phyloP scores from a whole-genome alignment of 345 rosid species.

The Murraya paniculata region DNA sequence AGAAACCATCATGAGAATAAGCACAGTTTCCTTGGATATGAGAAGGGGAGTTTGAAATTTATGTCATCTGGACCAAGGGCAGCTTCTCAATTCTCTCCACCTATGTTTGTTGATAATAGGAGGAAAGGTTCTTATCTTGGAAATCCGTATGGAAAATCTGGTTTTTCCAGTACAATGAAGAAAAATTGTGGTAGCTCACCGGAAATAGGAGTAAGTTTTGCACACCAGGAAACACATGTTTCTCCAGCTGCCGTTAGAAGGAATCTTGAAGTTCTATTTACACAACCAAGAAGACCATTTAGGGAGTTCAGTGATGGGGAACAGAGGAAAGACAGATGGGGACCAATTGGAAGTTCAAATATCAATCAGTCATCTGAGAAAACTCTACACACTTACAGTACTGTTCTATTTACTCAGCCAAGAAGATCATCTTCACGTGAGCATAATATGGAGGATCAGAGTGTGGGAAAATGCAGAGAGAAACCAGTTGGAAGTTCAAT shows the following conservation, averaged over 20 bases:
- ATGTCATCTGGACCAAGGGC: constrained; percentile 11
- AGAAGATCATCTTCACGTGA: constrained; percentile 14
- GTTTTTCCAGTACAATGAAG: constrained; percentile 13
- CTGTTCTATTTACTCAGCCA: constrained; percentile 39
- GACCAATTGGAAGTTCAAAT: neutral
- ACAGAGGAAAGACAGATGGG: constrained; percentile 6
- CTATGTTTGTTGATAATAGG: neutral
- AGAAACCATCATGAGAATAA: constrained; percentile 2
- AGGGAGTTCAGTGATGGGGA: neutral
- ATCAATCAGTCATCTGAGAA: neutral
- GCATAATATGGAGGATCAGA: constrained; percentile 8
- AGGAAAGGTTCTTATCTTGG: constrained; percentile 25
- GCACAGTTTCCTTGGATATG: constrained; percentile 1
- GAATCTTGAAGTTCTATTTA: constrained; percentile 10
- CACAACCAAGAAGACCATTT: constrained; percentile 10
- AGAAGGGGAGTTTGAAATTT: constrained; percentile 13
- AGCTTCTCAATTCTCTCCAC: neutral
- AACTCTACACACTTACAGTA: neutral
- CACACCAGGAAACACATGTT: constrained; percentile 3
- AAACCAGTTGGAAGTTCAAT: constrained; percentile 6
- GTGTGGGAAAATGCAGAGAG: constrained; percentile 24
- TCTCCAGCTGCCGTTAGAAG: constrained; percentile 30
- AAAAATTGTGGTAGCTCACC: constrained; percentile 9
- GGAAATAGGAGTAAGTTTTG: neutral
- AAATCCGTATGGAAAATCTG: constrained; percentile 2